Evolutionary conservation across 2,329 filamentous ascomycete species (phyloP).

Genomic region (Lecanoromycetidae sp.): DNA sequence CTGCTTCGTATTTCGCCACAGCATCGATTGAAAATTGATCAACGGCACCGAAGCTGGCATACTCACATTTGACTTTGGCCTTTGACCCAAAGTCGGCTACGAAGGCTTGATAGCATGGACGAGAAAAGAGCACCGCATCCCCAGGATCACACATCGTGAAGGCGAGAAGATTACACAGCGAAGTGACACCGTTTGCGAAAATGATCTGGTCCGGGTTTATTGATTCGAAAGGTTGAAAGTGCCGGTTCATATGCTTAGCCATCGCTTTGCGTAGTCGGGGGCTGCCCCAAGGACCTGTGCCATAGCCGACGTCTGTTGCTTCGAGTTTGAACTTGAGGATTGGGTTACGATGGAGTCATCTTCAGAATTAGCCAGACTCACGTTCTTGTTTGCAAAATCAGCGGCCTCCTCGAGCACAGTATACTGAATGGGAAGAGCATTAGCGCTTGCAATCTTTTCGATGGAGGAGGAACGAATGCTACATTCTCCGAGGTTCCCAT

Average conservation of each 20-base stretch:
- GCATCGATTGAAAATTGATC: slow-evolving; percentile 30
- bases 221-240: slow-evolving; percentile 28
- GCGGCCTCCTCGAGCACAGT: slow-evolving; percentile 29
- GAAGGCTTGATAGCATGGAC: slow-evolving; percentile 39
- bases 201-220: slow-evolving; percentile 30
- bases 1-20: slow-evolving; percentile 28
- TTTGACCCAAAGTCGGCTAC: slow-evolving; percentile 37
- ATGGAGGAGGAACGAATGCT: not conserved
- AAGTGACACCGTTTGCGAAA: slow-evolving; percentile 32
- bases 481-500: slow-evolving; percentile 29
- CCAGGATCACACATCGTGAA: slow-evolving; percentile 32
- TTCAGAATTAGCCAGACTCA: slow-evolving; percentile 7
- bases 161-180: slow-evolving; percentile 33
- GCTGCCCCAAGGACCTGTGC: slow-evolving; percentile 29
- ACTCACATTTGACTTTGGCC: slow-evolving; percentile 20
- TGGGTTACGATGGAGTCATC: not conserved
- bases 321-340: slow-evolving; percentile 24
- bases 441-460: not conserved
- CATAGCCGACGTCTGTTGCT: slow-evolving; percentile 30
- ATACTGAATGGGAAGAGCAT: slow-evolving; percentile 21
- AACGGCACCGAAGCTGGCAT: slow-evolving; percentile 29
- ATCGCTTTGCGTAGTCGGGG: slow-evolving; percentile 30
- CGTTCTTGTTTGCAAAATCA: slow-evolving; percentile 30
- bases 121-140: slow-evolving; percentile 36
- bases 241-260: slow-evolving; percentile 31